Percentiles rank a stretch among this genome's conserved stretches.
Conservation (phyloP, 2,329 filamentous ascomycete species). For the Simplicillium sp. region DNA sequence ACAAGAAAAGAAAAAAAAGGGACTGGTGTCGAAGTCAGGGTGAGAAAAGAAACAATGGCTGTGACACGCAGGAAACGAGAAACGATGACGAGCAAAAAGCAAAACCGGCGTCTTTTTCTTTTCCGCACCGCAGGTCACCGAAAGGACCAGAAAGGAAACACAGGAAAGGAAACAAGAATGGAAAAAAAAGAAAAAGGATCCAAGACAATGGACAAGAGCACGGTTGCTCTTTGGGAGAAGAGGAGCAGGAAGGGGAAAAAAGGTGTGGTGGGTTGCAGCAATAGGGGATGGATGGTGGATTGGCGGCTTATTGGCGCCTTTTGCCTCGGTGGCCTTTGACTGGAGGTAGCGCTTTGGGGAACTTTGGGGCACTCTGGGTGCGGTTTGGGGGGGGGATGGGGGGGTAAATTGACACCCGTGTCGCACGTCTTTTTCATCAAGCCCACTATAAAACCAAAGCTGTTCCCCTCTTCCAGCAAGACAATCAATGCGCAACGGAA, state of each 20-base stretch:
- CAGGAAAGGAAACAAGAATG: not conserved
- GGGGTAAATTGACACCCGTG: too few relatives aligned
- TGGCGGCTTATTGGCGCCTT: too few relatives aligned
- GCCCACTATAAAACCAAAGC: not conserved
- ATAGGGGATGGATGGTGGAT: too few relatives aligned
- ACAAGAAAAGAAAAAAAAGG: slow-evolving; percentile 1
- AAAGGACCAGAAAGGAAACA: too few relatives aligned
- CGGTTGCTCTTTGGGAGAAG: too few relatives aligned
- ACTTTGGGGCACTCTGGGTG: too few relatives aligned
- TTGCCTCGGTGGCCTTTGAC: too few relatives aligned
- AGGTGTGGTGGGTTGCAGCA: not conserved
- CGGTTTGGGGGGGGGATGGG: too few relatives aligned
- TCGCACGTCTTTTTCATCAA: too few relatives aligned
- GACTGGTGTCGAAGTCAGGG: not conserved
- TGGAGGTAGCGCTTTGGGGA: too few relatives aligned
- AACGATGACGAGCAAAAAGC: not conserved
- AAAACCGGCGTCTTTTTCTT: not conserved
- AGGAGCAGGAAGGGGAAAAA: not conserved
- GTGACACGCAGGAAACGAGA: not conserved
- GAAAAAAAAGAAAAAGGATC: slow-evolving; percentile 2
- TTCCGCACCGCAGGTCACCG: not conserved
- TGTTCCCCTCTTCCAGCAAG: too few relatives aligned
- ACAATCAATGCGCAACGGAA: too few relatives aligned
- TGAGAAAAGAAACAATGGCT: slow-evolving; percentile 2
- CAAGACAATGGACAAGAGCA: not conserved